These are phyloP conservation scores for Talaromyces nanjingensis DNA, from an alignment of 495 filamentous ascomycete species.

Conservation along the genomic window DNA sequence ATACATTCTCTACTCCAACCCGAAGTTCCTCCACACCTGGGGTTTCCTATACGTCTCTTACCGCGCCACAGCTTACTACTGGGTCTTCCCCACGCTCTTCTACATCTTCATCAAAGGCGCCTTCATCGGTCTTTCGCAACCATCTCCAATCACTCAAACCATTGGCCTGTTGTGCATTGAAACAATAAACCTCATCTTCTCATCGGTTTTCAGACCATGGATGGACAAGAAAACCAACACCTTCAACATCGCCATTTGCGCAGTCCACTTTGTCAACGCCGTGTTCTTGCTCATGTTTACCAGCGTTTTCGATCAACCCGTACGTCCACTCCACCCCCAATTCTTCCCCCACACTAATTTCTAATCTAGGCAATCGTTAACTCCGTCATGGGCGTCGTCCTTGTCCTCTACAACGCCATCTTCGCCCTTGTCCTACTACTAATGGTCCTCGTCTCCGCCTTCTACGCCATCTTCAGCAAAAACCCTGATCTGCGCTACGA, in stretches of 20 bases:
- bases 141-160: conserved; percentile 56
- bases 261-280: conserved; percentile 73
- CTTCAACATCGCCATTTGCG: conserved; percentile 80
- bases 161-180: conserved; percentile 72
- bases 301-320: conserved; percentile 63
- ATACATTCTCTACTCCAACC: conserved; percentile 85
- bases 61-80: conserved; percentile 86
- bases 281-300: conserved; percentile 68
- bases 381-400: conserved; percentile 76
- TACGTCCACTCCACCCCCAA: conserved; percentile 25
- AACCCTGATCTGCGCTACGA: conserved; percentile 85
- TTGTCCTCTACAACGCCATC: conserved; percentile 75
- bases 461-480: conserved; percentile 68
- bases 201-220: conserved; percentile 74
- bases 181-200: conserved; percentile 58
- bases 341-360: neutral
- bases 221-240: conserved; percentile 93
- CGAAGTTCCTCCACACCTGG: conserved; percentile 80
- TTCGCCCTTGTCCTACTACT: conserved; percentile 72
- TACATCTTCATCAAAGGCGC: conserved; percentile 73
- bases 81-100: conserved; percentile 64
- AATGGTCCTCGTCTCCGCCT: conserved; percentile 69
- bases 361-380: conserved; percentile 53
- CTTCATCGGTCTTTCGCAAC: conserved; percentile 73
- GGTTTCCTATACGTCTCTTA: conserved; percentile 89